These are phyloP conservation scores for Pyrenochaeta sp. DNA, from an alignment of 2,329 filamentous ascomycete species.

Conservation along the genomic window DNA sequence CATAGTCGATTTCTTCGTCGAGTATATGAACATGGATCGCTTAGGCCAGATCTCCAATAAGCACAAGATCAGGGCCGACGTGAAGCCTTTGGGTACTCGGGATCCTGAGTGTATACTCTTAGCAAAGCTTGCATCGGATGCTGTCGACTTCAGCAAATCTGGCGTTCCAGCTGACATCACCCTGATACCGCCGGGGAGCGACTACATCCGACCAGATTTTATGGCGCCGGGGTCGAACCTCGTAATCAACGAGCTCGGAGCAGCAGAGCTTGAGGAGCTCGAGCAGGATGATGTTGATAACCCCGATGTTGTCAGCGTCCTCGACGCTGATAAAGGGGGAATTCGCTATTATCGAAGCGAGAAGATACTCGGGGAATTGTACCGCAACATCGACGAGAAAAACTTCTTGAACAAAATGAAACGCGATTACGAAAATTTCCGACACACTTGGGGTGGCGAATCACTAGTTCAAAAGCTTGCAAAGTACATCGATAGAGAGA, in stretches of 20 bases:
- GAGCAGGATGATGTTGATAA: slow-evolving; percentile 49
- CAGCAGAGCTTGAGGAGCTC: slow-evolving; percentile 32
- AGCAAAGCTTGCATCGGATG: slow-evolving; percentile 49
- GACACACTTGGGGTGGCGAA: slow-evolving; percentile 8
- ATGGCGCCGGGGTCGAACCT: slow-evolving; percentile 58
- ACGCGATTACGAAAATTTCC: slow-evolving; percentile 19
- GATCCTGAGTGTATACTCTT: slow-evolving; percentile 47
- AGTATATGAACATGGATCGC: slow-evolving; percentile 53
- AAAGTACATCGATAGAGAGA: slow-evolving; percentile 50
- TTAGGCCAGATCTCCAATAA: slow-evolving; percentile 53
- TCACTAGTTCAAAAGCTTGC: slow-evolving; percentile 48
- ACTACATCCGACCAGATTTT: slow-evolving; percentile 59
- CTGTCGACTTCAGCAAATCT: slow-evolving; percentile 44
- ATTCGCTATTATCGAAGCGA: slow-evolving; percentile 71
- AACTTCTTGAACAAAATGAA: slow-evolving; percentile 61
- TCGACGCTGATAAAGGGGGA: slow-evolving; percentile 55
- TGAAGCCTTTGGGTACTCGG: slow-evolving; percentile 37
- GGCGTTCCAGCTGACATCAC: slow-evolving; percentile 25
- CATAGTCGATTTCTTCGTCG: slow-evolving; percentile 83
- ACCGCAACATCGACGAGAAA: slow-evolving; percentile 75
- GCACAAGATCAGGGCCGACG: slow-evolving; percentile 54
- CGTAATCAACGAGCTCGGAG: slow-evolving; percentile 44
- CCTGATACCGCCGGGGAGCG: slow-evolving; percentile 23
- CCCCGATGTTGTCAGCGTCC: slow-evolving; percentile 37
- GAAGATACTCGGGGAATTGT: slow-evolving; percentile 75